Percentiles rank a stretch among this genome's conserved stretches.
Evolutionary conservation across 1,139 yeast species (phyloP).

Genomic region (Casaregolazyma lundiana): DNA sequence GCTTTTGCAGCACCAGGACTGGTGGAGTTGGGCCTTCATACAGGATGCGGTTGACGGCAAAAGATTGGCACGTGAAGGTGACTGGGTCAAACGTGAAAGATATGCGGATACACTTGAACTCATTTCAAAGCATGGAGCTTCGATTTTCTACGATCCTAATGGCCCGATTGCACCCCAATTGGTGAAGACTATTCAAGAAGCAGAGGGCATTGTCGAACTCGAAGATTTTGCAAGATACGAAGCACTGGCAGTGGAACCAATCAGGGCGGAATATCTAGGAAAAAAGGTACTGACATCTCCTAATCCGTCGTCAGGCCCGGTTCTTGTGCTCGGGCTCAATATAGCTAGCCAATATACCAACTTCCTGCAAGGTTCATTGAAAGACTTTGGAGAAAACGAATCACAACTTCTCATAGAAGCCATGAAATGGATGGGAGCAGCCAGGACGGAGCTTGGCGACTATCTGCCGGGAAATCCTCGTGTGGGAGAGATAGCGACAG

Average conservation of each 20-base stretch:
- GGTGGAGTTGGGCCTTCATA: slow-evolving; percentile 34
- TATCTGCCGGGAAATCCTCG: slow-evolving; percentile 30
- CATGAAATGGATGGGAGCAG: slow-evolving; percentile 92
- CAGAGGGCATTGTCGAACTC: slow-evolving; percentile 59
- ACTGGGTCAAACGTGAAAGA: slow-evolving; percentile 51
- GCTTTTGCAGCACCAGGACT: slow-evolving; percentile 16
- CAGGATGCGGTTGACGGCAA: slow-evolving; percentile 27
- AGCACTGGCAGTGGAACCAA: slow-evolving; percentile 53
- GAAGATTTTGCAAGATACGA: slow-evolving; percentile 64
- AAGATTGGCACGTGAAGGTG: slow-evolving; percentile 49
- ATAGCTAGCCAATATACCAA: slow-evolving; percentile 42
- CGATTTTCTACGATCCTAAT: slow-evolving; percentile 73
- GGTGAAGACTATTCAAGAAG: slow-evolving; percentile 40
- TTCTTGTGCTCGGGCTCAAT: slow-evolving; percentile 69
- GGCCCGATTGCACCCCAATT: slow-evolving; percentile 66
- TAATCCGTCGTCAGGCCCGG: slow-evolving; percentile 83
- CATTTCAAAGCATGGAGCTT: slow-evolving; percentile 71
- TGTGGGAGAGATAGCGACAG: slow-evolving; percentile 33
- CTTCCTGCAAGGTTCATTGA: slow-evolving; percentile 32
- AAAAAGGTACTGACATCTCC: slow-evolving; percentile 59
- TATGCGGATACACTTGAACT: slow-evolving; percentile 62
- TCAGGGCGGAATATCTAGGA: slow-evolving; percentile 44
- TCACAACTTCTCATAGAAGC: slow-evolving; percentile 72
- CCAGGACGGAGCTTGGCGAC: slow-evolving; percentile 80
- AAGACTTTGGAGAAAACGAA: slow-evolving; percentile 43